Conservation (phyloP, 768 basidiomycete species). For the Nevesoporus exiguus region DNA sequence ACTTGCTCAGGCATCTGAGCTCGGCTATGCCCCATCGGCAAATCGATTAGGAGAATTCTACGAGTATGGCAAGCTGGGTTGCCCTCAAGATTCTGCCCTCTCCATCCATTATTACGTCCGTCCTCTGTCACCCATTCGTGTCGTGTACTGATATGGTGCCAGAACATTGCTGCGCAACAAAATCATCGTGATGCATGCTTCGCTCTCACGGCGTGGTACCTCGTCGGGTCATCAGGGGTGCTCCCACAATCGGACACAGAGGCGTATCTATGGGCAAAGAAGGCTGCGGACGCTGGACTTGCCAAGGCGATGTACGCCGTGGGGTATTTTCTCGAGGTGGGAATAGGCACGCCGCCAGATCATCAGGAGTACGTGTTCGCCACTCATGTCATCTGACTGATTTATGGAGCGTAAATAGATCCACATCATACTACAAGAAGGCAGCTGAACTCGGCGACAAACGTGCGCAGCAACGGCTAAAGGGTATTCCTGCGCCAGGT, state of each 20-base stretch:
- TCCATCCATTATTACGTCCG: conserved; percentile 98
- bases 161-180: conserved; percentile 99
- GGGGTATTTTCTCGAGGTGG: conserved; percentile 96
- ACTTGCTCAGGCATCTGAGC: conserved; percentile 90
- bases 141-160: conserved; percentile 15
- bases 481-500: conserved; percentile 55
- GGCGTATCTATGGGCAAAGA: conserved; percentile 96
- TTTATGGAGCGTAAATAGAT: conserved; percentile 39
- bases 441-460: conserved; percentile 93
- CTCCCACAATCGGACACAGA: conserved; percentile 98
- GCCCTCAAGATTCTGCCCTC: conserved; percentile 93
- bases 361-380: conserved; percentile 55
- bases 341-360: conserved; percentile 74
- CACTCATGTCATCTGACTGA: conserved; percentile 4
- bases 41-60: conserved; percentile 97
- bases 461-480: conserved; percentile 83
- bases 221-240: conserved; percentile 96
- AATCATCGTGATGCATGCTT: conserved; percentile 97
- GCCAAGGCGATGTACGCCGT: conserved; percentile 97
- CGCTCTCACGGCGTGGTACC: conserved; percentile 97
- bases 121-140: conserved; percentile 16
- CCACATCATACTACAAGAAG: conserved; percentile 79
- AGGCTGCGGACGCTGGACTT: conserved; percentile 87
- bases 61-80: conserved; percentile 98
- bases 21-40: conserved; percentile 95